Evolutionary conservation across 768 basidiomycete species (phyloP).

Genomic region (Collybia sp.): DNA sequence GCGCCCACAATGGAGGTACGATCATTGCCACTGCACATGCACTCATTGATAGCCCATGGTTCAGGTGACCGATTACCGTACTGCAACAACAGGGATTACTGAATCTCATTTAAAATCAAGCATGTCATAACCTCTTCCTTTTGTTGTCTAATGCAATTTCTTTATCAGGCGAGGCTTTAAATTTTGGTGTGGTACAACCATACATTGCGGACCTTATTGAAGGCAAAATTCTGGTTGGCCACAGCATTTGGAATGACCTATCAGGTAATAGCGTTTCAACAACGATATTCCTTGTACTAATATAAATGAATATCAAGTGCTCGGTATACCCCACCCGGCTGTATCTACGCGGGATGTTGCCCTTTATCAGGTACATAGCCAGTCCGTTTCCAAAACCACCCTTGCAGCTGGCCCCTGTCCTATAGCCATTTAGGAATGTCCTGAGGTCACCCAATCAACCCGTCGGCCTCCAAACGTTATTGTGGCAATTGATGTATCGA

Average conservation of each 20-base stretch:
- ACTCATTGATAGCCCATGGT: conserved; percentile 8
- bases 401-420: conserved; percentile 2
- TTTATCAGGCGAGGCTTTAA: conserved; percentile 40
- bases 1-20: conserved; percentile 49
- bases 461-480: conserved; percentile 72
- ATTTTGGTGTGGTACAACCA: conserved; percentile 64
- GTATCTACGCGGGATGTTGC: conserved; percentile 78
- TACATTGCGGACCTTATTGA: conserved; percentile 60
- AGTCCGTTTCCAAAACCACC: conserved; percentile 11
- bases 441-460: conserved; percentile 62
- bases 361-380: conserved; percentile 49
- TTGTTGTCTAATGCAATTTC: conserved; percentile 2
- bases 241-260: conserved; percentile 77
- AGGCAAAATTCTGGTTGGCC: conserved; percentile 71
- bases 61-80: conserved; percentile 70
- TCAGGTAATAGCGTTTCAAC: conserved; percentile 44
- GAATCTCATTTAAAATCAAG: conserved; percentile 34
- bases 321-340: conserved; percentile 78
- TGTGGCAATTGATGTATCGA: conserved; percentile 80
- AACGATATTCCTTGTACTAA: conserved; percentile 1
- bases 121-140: conserved; percentile 14
- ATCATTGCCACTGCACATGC: conserved; percentile 1
- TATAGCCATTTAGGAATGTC: conserved; percentile 68
- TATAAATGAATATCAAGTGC: conserved; percentile 50
- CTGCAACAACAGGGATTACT: conserved; percentile 53